Evolutionary conservation across 2,329 filamentous ascomycete species (phyloP).

Genomic region (Claviceps pazoutovae): DNA sequence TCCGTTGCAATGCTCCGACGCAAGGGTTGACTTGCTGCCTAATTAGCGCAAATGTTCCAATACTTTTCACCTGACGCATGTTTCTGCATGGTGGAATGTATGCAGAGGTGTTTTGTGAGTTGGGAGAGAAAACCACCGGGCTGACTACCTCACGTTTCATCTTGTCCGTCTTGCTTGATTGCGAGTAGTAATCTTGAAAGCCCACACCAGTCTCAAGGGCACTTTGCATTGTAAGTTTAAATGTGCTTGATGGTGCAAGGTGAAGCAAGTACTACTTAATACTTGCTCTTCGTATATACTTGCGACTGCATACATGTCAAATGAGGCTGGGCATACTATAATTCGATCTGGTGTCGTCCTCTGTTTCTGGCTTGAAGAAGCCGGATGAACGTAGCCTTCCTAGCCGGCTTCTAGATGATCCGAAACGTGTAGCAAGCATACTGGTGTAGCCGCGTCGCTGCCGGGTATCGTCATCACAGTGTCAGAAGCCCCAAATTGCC

Average conservation of each 20-base stretch:
- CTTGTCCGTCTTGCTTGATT: not conserved
- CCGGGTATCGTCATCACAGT: not conserved
- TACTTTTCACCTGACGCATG: not conserved
- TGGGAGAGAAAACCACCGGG: not conserved
- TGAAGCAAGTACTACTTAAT: no score
- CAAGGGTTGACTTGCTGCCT: no score
- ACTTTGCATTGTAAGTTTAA: not conserved
- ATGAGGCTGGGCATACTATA: no score
- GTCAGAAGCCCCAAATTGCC: not conserved
- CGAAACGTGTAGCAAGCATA: not conserved
- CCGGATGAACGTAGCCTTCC: not conserved
- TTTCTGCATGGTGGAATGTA: not conserved
- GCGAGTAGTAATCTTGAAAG: not conserved
- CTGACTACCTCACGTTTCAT: not conserved
- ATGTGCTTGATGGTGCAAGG: not conserved
- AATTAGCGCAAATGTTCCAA: not conserved
- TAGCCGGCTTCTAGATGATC: not conserved
- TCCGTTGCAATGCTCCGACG: no score
- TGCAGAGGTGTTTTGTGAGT: not conserved
- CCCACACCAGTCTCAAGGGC: not conserved
- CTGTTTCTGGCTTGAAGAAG: not conserved
- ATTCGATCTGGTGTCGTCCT: no score
- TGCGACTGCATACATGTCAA: no score
- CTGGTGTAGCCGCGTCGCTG: not conserved
- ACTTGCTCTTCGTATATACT: no score